Conservation (phyloP, 805 yeast genomes). For the Ogataea polymorpha region DNA sequence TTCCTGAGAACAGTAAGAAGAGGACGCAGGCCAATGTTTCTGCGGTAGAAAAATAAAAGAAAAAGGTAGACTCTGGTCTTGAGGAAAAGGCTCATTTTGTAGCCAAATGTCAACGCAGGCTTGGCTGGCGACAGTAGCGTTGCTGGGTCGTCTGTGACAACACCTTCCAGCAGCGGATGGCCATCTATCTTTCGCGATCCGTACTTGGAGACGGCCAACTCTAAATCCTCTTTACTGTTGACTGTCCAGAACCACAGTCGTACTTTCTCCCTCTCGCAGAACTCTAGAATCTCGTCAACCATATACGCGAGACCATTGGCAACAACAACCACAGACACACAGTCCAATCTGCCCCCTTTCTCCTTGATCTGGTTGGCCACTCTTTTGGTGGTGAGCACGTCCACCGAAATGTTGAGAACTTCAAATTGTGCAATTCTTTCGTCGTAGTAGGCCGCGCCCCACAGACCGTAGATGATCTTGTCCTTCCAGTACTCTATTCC, state of each 20-base stretch:
- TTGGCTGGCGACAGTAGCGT: constrained; percentile 2
- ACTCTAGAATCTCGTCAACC: constrained; percentile 16
- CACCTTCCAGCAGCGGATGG: constrained; percentile 13
- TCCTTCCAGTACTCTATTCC: constrained; percentile 32
- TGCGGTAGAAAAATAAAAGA: constrained; percentile 20
- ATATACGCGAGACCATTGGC: constrained; percentile 22
- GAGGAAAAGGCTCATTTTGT: constrained; percentile 13
- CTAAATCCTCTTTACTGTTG: constrained; percentile 26
- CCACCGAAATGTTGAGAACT: constrained; percentile 32
- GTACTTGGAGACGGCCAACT: constrained; percentile 15
- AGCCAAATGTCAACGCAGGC: constrained; percentile 3
- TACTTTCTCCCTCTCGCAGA: constrained; percentile 18
- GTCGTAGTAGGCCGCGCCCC: constrained; percentile 32
- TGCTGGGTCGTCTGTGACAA: constrained; percentile 21
- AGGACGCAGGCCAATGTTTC: constrained; percentile 12
- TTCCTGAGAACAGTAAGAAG: background rate
- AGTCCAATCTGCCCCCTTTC: constrained; percentile 18
- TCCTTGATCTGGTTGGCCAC: constrained; percentile 22
- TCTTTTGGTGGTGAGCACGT: constrained; percentile 19
- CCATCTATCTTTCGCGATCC: constrained; percentile 23
- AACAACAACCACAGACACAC: constrained; percentile 24
- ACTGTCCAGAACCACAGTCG: constrained; percentile 38
- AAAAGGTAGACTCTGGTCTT: constrained; percentile 14
- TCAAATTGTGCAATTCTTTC: constrained; percentile 27
- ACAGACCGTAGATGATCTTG: constrained; percentile 36